Percentiles rank a stretch among this genome's conserved stretches.
Conservation (phyloP, 2,329 filamentous ascomycete species). For the Botrytis squamosa region DNA sequence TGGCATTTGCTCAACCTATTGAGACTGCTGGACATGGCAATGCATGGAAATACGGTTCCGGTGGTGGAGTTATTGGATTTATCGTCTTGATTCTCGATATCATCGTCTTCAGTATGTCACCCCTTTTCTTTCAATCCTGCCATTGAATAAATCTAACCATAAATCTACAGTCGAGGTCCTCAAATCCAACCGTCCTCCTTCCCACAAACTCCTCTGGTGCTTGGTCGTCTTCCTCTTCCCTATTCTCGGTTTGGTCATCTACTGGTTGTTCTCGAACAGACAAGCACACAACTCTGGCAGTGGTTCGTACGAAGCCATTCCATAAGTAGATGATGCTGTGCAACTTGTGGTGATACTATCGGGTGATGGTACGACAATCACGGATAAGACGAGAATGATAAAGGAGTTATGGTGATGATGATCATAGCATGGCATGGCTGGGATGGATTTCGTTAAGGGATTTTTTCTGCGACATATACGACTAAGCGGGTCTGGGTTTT, state of each 20-base stretch:
- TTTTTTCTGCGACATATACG: constrained; percentile 6
- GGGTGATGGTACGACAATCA: not conserved
- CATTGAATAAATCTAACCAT: constrained; percentile 4
- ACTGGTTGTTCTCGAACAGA: constrained; percentile 64
- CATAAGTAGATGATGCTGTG: not conserved
- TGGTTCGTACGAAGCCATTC: constrained; percentile 52
- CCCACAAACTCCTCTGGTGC: constrained; percentile 61
- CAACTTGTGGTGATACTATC: not conserved
- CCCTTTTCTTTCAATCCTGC: not conserved
- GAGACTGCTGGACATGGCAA: constrained; percentile 43
- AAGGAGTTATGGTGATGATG: constrained; percentile 4
- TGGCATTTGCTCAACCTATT: constrained; percentile 46
- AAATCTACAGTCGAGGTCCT: constrained; percentile 58
- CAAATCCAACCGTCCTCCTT: constrained; percentile 58
- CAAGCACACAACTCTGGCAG: constrained; percentile 50
- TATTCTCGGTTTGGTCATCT: constrained; percentile 59
- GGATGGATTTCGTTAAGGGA: not conserved
- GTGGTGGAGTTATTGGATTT: constrained; percentile 61
- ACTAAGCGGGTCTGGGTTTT: not conserved
- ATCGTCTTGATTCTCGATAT: constrained; percentile 62
- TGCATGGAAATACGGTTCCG: constrained; percentile 58
- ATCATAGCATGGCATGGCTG: not conserved
- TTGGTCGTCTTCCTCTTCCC: constrained; percentile 65
- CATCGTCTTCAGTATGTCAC: constrained; percentile 57
- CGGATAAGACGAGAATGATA: not conserved